phyloP scores from a whole-genome alignment of 139 green algal species.

The Pycnococcus provasolii region DNA sequence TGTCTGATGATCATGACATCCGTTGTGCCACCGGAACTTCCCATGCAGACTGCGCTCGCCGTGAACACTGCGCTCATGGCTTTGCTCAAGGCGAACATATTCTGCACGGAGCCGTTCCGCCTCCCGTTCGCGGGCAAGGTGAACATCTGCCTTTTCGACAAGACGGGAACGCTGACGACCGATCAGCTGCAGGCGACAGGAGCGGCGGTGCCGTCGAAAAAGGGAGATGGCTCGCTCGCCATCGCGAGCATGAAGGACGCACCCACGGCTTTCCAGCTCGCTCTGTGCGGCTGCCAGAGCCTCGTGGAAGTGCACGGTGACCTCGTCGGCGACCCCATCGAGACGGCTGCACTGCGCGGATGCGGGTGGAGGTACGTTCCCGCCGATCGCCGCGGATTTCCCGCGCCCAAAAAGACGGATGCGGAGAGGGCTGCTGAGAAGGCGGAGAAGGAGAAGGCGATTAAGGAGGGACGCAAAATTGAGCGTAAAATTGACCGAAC shows the following conservation, averaged over 20 bases:
- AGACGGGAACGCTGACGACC: constrained; percentile 33
- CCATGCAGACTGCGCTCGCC: constrained; percentile 31
- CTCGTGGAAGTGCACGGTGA: constrained; percentile 25
- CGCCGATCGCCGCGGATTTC: not conserved
- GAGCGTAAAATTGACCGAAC: no score
- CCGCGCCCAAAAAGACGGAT: not conserved
- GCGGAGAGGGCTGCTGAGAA: not conserved
- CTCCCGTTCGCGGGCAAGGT: constrained; percentile 27
- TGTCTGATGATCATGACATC: constrained; percentile 31
- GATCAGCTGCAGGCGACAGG: constrained; percentile 24
- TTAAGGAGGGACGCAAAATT: not conserved
- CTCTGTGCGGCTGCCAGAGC: constrained; percentile 21
- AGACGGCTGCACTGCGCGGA: constrained; percentile 36
- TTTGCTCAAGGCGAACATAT: constrained; percentile 11
- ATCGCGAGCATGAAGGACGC: not conserved
- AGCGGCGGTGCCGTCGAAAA: not conserved
- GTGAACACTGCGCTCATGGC: constrained; percentile 29
- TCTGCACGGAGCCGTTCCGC: constrained; percentile 33
- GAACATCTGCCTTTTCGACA: constrained; percentile 30
- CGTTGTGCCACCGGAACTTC: constrained; percentile 31
- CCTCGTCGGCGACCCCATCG: constrained; percentile 39
- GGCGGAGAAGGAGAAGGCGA: not conserved
- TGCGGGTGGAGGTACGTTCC: constrained; percentile 36
- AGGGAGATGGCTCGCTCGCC: not conserved
- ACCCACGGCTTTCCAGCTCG: not conserved